phyloP scores from a whole-genome alignment of 257 asterid species.

The Ilex asprella region DNA sequence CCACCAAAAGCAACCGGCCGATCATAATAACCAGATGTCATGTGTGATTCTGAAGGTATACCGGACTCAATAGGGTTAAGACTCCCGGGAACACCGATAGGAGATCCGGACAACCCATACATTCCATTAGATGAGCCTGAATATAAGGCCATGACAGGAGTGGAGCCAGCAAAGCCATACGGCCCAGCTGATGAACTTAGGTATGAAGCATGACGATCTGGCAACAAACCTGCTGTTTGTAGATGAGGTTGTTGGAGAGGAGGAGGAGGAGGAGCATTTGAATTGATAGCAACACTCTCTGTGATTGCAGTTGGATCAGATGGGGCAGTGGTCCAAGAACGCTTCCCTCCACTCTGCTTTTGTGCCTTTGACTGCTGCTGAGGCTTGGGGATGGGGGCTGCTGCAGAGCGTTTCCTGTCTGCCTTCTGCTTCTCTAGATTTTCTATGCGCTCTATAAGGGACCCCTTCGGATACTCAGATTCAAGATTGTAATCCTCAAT shows the following conservation, averaged over 20 bases:
- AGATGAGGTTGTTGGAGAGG: conserved; percentile 25
- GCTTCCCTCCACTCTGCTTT: conserved; percentile 31
- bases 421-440: conserved; percentile 46
- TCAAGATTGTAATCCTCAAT: conserved; percentile 50
- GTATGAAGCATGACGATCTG: conserved; percentile 37
- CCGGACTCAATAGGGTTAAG: conserved; percentile 28
- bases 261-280: conserved; percentile 10
- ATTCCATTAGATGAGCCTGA: conserved; percentile 37
- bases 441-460: conserved; percentile 33
- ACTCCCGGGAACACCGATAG: conserved; percentile 25
- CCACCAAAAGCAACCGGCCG: conserved; percentile 35
- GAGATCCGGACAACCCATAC: conserved; percentile 37
- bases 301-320: conserved; percentile 19
- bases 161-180: conserved; percentile 35
- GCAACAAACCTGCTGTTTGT: conserved; percentile 31
- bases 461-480: conserved; percentile 38
- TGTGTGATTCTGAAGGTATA: conserved; percentile 32
- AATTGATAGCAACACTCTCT: conserved; percentile 20
- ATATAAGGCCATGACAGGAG: conserved; percentile 32
- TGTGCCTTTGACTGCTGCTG: conserved; percentile 29
- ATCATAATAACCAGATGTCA: conserved; percentile 35
- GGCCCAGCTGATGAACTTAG: conserved; percentile 33
- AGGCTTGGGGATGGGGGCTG: conserved; percentile 20
- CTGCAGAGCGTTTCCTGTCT: conserved; percentile 32
- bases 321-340: conserved; percentile 8